Base-by-base conservation (phyloP, 139 green algal species). In the Chlorella sorokiniana region DNA sequence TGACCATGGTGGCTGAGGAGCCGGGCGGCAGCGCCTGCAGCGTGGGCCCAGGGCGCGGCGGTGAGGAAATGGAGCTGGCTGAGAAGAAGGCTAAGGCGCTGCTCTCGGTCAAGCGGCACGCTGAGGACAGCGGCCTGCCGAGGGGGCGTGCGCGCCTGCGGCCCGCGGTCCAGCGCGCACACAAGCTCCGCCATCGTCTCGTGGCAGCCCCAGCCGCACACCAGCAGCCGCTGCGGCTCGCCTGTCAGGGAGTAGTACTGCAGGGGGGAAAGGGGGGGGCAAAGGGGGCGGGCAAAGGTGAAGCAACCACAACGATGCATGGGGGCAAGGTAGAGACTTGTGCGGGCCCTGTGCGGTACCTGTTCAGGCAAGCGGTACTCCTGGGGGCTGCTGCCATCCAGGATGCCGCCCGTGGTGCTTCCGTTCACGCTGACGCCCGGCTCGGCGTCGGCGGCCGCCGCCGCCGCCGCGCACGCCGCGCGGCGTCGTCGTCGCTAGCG, bases 161-260 rank as follows among this genome's bases (percentile, higher is more conserved):
- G 29, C 4, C 87, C 87, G 31, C 82, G 81, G 74, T 94, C 91
- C 68, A 94, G 86, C 79, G 90, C 91, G 29, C 75, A 68, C 25
- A 94, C 63, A 31, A 93, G 62, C 31, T 82, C 71, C 9, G 59
- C 72, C 88, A 93, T 93, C 56, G 90, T 83, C 29, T 52, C 54
- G 0, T 74, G 73, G 45, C 87, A 76, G 27, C 81, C 83, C 89
- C 89, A 94, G 40, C 91, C 89, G 33, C 79, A 81, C 35, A 94
- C 83, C 22, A 92, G 76, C 80, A 94, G 70, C 9, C 48, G 11
- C 48, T 56, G 48, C 14, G 48, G 48, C 14, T 16, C 16, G 48
- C 48, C 48, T 11, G 14, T 56, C 14, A 56, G 48, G 11, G 48
- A 11, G 48, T 56, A 56, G 48, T 56, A 56, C 48, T 56, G 48